A percentile compares a stretch with the other conserved stretches of the same genome.
phyloP scores from a whole-genome alignment of 2,329 filamentous ascomycete species.

The Botrytis tulipae region DNA sequence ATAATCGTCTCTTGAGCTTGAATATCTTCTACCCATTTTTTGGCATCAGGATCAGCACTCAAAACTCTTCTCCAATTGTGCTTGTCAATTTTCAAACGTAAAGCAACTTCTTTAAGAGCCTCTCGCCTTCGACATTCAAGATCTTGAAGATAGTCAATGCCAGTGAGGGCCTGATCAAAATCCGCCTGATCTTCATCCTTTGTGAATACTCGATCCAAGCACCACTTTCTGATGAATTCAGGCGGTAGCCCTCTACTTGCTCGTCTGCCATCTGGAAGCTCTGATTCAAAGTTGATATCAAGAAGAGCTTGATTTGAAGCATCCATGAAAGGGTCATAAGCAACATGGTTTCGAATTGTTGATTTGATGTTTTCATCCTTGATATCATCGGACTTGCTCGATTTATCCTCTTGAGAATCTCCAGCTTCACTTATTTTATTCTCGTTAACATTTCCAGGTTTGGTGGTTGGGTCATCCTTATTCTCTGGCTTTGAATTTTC shows the following conservation, averaged over 20 bases:
- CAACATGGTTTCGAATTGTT: conserved; percentile 8
- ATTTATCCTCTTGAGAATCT: background rate
- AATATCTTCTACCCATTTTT: conserved; percentile 31
- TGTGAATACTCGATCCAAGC: conserved; percentile 28
- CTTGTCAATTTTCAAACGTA: conserved; percentile 27
- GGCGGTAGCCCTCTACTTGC: conserved; percentile 26
- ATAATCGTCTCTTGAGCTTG: conserved; percentile 29
- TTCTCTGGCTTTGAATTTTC: conserved; percentile 21
- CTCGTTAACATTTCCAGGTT: background rate
- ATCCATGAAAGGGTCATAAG: conserved; percentile 27
- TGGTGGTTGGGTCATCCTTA: conserved; percentile 1
- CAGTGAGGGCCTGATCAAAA: conserved; percentile 30
- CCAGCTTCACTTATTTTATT: background rate
- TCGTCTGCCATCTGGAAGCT: background rate
- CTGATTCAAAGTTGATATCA: conserved; percentile 21
- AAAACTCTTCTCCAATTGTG: conserved; percentile 31
- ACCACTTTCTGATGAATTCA: conserved; percentile 26
- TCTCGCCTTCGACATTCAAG: conserved; percentile 31
- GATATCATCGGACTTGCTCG: background rate
- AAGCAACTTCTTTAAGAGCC: conserved; percentile 28
- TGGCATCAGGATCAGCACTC: conserved; percentile 25
- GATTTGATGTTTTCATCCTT: background rate
- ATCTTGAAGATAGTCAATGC: conserved; percentile 35
- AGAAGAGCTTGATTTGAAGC: conserved; percentile 26
- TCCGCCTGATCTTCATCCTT: conserved; percentile 27